phyloP scores from a whole-genome alignment of 306 rosid species.

The Hippophae rhamnoides region DNA sequence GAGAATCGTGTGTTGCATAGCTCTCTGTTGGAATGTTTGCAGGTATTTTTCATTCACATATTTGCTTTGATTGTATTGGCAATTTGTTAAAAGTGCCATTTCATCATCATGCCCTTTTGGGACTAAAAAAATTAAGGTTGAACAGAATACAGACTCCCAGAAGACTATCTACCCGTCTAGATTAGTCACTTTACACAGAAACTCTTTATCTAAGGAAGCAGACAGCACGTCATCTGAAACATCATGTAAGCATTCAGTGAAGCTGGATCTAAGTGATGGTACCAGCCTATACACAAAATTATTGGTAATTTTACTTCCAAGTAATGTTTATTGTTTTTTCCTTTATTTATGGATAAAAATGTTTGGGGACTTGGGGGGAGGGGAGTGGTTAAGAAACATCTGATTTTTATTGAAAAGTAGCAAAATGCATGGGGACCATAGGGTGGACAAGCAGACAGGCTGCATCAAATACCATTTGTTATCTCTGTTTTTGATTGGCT shows the following conservation, averaged over 20 bases:
- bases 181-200: conserved; percentile 48
- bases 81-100: conserved; percentile 6
- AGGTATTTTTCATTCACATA: conserved; percentile 38
- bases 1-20: conserved; percentile 80
- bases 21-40: conserved; percentile 63
- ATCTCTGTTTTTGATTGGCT: conserved; percentile 9
- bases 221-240: conserved; percentile 25
- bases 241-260: conserved; percentile 36
- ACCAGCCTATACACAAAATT: conserved; percentile 65
- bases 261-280: conserved; percentile 78
- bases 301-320: conserved; percentile 55
- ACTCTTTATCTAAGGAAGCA: conserved; percentile 29
- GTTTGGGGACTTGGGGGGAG: too few relatives aligned
- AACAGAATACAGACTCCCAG: conserved; percentile 59
- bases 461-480: conserved; percentile 10
- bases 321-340: background rate
- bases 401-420: too few relatives aligned
- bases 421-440: too few relatives aligned
- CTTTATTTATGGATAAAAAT: background rate
- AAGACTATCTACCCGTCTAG: conserved; percentile 53
- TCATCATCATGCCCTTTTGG: conserved; percentile 3
- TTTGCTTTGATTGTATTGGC: conserved; percentile 10
- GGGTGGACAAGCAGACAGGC: conserved; percentile 5
- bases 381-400: too few relatives aligned
- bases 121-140: conserved; percentile 26